A percentile compares a stretch with the other conserved stretches of the same genome.
Conservation (phyloP, 1,284 basidiomycete species). For the Mycena sp. region DNA sequence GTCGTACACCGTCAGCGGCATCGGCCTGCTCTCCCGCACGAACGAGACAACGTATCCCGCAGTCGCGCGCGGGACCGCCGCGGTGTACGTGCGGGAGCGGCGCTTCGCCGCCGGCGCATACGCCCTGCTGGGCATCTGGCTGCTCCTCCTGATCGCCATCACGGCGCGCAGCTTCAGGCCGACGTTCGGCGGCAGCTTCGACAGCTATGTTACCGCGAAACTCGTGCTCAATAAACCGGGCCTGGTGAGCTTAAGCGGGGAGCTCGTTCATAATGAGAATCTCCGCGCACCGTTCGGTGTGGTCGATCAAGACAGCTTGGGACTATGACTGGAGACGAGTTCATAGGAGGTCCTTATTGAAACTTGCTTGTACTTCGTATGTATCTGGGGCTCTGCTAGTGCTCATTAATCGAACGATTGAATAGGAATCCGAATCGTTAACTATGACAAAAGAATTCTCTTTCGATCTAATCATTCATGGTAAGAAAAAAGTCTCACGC, state of each 20-base stretch:
- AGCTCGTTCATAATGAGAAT: not conserved
- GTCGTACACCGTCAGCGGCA: slow-evolving; percentile 11
- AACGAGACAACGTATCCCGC: slow-evolving; percentile 16
- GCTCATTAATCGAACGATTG: too few relatives aligned
- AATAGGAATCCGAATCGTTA: too few relatives aligned
- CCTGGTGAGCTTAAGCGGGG: not conserved
- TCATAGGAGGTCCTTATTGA: too few relatives aligned
- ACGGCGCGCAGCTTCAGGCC: slow-evolving; percentile 19
- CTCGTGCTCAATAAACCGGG: slow-evolving; percentile 10
- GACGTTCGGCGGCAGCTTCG: slow-evolving; percentile 19
- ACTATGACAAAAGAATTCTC: too few relatives aligned
- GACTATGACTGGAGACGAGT: too few relatives aligned
- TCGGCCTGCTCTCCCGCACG: slow-evolving; percentile 20
- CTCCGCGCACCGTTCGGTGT: slow-evolving; percentile 9
- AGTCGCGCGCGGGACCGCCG: not conserved
- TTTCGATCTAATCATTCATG: too few relatives aligned
- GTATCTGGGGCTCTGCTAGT: too few relatives aligned
- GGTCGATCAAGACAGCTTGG: too few relatives aligned
- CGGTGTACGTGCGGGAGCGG: slow-evolving; percentile 14
- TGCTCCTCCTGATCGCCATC: slow-evolving; percentile 6
- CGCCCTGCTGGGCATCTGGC: slow-evolving; percentile 13
- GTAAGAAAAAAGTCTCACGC: too few relatives aligned
- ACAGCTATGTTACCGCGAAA: slow-evolving; percentile 23
- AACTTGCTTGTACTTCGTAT: too few relatives aligned
- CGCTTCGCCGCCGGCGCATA: slow-evolving; percentile 3